Base-by-base conservation (phyloP, 73 alveolate species). In the Tetrahymena borealis region DNA sequence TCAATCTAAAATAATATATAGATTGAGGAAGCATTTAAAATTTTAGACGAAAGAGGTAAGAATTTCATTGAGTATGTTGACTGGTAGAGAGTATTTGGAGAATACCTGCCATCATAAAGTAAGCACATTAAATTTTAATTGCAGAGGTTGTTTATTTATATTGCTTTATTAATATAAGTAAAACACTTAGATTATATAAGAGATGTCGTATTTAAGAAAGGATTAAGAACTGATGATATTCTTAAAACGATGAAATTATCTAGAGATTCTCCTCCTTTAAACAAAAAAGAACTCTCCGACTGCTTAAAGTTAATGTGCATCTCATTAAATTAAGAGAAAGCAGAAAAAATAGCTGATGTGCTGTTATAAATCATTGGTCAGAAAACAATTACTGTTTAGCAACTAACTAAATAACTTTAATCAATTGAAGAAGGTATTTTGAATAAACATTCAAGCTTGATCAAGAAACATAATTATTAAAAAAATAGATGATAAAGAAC, bases 201-300 rank as follows among this genome's bases (percentile, higher is more conserved):
- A 41, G 94, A 94, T 91, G 94, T 93, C 38, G 78, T 93, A 10
- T 93, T 13, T 78, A 93, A 93, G 78, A 79, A 79, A 79, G 78
- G 91, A 78, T 40, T 93, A 36, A 91, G 91, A 31, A 93, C 95
- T 11, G 95, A 93, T 39, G 95, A 93, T 93, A 38, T 93, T 16
- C 38, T 93, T 32, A 32, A 93, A 41, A 93, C 93, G 33, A 78
- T 79, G 92, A 93, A 93, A 35, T 39, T 93, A 39, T 38, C 41
- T 32, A 93, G 95, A 40, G 95, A 93, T 39, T 92, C 77, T 85
- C 33, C 90, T 15, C 93, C 95, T 31, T 40, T 93, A 13, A 85
- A 39, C 16, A 40, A 38, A 38, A n/a, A 38, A 35, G 77, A 93
- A 11, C 91, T 93, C n/a, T 6, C 9, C 0, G n/a, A 13, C 9